Evolutionary conservation across 108 stramenopile species (phyloP).

Genomic region (Stephanodiscus minutulus): DNA sequence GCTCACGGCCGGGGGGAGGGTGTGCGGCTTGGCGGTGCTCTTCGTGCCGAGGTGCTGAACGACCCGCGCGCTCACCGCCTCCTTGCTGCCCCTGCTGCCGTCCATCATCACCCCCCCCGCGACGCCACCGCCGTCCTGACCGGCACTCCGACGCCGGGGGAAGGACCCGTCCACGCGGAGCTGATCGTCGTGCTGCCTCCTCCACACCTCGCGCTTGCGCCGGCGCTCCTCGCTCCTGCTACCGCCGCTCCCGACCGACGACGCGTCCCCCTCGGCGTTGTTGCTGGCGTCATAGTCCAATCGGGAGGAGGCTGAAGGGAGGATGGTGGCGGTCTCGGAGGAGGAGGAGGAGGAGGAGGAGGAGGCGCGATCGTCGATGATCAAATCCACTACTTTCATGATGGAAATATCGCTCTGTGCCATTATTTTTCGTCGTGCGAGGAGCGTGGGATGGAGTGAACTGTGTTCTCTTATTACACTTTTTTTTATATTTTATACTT

Average conservation of each 20-base stretch:
- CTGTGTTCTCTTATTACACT: too few relatives aligned
- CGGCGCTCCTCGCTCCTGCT: slow-evolving; percentile 33
- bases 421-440: not conserved
- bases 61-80: slow-evolving; percentile 27
- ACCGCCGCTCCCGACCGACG: slow-evolving; percentile 25
- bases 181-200: slow-evolving; percentile 39
- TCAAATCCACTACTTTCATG: not conserved
- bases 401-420: not conserved
- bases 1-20: slow-evolving; percentile 40
- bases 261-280: slow-evolving; percentile 11
- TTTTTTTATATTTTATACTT: not conserved
- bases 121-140: not conserved
- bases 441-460: not conserved
- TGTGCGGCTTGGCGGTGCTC: slow-evolving; percentile 40
- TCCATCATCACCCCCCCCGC: too few relatives aligned
- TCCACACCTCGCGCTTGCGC: slow-evolving; percentile 32
- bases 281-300: slow-evolving; percentile 9
- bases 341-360: not conserved
- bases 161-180: slow-evolving; percentile 40
- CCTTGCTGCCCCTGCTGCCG: slow-evolving; percentile 10
- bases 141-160: slow-evolving; percentile 24
- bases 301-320: slow-evolving; percentile 4
- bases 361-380: not conserved
- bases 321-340: slow-evolving; percentile 4
- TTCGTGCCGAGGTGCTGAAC: slow-evolving; percentile 47